A percentile compares a stretch with the other conserved stretches of the same genome.
These are phyloP conservation scores for Thelephora ganbajun DNA, from an alignment of 768 basidiomycete species.

Conservation along the genomic window DNA sequence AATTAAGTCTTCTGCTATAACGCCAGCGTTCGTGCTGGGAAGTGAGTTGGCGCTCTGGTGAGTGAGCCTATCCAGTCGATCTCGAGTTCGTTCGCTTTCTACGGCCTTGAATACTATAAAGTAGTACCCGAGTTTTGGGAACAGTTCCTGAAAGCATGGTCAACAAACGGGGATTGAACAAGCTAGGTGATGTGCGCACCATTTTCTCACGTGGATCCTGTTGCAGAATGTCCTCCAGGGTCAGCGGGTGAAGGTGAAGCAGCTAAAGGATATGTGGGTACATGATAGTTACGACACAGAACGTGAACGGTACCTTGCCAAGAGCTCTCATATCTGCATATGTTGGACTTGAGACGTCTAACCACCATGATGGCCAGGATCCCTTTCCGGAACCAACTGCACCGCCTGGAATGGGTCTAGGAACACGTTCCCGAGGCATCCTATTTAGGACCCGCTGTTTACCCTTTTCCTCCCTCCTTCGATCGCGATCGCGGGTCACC, in stretches of 20 bases:
- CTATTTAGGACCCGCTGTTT: conserved; percentile 20
- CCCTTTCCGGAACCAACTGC: not conserved
- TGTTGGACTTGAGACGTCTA: conserved; percentile 78
- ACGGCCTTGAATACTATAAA: conserved; percentile 84
- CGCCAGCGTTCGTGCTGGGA: conserved; percentile 23
- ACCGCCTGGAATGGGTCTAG: not conserved
- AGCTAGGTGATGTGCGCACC: not conserved
- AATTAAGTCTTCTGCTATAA: conserved; percentile 66
- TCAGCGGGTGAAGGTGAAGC: conserved; percentile 81
- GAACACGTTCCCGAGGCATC: too few species aligned
- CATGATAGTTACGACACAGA: not conserved
- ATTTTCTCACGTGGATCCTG: conserved; percentile 88
- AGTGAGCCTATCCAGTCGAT: conserved; percentile 20
- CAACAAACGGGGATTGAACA: not conserved
- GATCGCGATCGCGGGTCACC: conserved; percentile 13
- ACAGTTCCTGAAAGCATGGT: conserved; percentile 36
- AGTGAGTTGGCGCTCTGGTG: conserved; percentile 10
- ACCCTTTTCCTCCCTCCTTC: conserved; percentile 26
- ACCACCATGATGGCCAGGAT: conserved; percentile 63
- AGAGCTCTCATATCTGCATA: conserved; percentile 81
- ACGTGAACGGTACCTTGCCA: conserved; percentile 47
- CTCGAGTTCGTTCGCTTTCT: conserved; percentile 36
- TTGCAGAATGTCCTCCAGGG: conserved; percentile 85
- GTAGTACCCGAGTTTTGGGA: conserved; percentile 82
- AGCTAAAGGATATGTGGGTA: conserved; percentile 28